Evolutionary conservation across 2,329 filamentous ascomycete species (phyloP).

Genomic region (Capronia coronata): DNA sequence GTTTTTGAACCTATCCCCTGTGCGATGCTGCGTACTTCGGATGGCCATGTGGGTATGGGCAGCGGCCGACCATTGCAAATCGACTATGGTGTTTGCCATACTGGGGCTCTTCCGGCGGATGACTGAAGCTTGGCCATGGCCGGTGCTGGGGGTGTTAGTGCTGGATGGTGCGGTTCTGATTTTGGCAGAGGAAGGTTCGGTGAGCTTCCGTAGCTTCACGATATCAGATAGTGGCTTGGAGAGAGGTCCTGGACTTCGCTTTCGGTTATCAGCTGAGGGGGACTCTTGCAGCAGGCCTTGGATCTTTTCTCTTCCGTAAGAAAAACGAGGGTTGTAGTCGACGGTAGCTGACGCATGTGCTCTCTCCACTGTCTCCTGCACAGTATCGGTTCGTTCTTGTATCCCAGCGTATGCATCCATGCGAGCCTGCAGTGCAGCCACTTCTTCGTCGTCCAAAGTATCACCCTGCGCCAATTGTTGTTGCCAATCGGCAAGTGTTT

Average conservation of each 20-base stretch:
- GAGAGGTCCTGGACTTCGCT: neutral
- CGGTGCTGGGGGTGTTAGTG: too few relatives aligned
- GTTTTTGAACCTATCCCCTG: slow-evolving; percentile 20
- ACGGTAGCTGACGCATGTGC: too few relatives aligned
- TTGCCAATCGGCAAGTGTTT: slow-evolving; percentile 38
- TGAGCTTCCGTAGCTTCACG: neutral
- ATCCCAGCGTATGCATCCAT: slow-evolving; percentile 15
- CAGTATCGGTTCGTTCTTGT: neutral
- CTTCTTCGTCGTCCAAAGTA: slow-evolving; percentile 13
- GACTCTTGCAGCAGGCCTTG: neutral
- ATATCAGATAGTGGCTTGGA: neutral
- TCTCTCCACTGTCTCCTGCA: neutral
- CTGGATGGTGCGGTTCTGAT: neutral
- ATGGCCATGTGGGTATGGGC: neutral
- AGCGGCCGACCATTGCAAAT: too few relatives aligned
- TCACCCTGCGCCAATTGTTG: slow-evolving; percentile 33
- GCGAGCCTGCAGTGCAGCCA: slow-evolving; percentile 15
- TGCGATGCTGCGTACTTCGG: neutral
- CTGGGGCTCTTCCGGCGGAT: too few relatives aligned
- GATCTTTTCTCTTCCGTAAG: neutral
- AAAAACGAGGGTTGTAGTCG: neutral
- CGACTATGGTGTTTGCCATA: neutral
- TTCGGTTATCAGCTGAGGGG: neutral
- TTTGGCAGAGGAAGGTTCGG: neutral
- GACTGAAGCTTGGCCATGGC: too few relatives aligned